Percentiles rank a stretch among this genome's conserved stretches.
These are phyloP conservation scores for Paulownia fortunei DNA, from an alignment of 257 asterid species.

Conservation along the genomic window DNA sequence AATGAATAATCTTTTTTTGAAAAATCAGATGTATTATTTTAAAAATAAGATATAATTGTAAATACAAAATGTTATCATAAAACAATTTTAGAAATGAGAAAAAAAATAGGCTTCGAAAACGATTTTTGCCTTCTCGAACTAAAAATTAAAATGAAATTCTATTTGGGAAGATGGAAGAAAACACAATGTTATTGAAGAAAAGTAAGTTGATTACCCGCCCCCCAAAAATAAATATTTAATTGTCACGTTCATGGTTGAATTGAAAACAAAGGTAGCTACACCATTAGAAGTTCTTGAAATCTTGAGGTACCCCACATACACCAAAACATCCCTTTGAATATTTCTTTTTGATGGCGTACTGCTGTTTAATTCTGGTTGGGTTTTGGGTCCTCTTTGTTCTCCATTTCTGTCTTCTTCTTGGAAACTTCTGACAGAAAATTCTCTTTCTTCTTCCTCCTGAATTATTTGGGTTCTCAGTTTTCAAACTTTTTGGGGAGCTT, in stretches of 20 bases:
- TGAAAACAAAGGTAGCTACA: not conserved
- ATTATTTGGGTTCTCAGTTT: slow-evolving; percentile 25
- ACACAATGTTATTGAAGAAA: not conserved
- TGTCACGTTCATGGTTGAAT: not conserved
- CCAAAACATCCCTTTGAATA: not conserved
- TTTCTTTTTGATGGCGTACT: slow-evolving; percentile 3
- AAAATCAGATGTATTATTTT: not conserved
- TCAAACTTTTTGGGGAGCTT: slow-evolving; percentile 17
- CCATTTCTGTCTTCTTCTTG: slow-evolving; percentile 15
- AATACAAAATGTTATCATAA: not conserved
- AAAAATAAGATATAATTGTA: too few species aligned
- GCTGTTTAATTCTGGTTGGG: slow-evolving; percentile 18
- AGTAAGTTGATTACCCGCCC: not conserved
- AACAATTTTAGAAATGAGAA: too few species aligned
- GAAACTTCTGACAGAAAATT: slow-evolving; percentile 8
- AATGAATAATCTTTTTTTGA: too few species aligned
- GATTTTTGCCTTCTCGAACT: too few species aligned
- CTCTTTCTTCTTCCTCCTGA: slow-evolving; percentile 7
- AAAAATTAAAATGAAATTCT: too few species aligned
- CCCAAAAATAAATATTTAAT: not conserved
- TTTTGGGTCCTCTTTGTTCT: not conserved
- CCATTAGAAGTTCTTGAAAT: not conserved
- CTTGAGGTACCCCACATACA: not conserved
- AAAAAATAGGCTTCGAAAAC: too few species aligned
- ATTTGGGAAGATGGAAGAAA: too few species aligned